Evolutionary conservation across 352 stramenopile species (phyloP).

Genomic region (Pythium aphanidermatum): DNA sequence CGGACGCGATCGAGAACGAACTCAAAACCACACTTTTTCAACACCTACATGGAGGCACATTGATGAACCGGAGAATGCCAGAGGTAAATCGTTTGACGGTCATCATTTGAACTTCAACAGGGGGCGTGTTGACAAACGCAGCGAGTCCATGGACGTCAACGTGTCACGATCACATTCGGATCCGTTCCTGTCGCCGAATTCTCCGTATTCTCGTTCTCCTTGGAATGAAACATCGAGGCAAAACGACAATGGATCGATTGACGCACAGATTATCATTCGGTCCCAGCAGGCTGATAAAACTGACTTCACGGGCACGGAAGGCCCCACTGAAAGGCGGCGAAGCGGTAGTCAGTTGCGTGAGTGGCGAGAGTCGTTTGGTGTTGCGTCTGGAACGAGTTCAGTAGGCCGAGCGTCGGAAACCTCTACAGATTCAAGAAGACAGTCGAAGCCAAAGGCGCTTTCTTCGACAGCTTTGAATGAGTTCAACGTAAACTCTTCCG

Average conservation of each 20-base stretch:
- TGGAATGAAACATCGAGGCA: conserved; percentile 27
- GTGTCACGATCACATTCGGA: conserved; percentile 60
- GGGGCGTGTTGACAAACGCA: conserved; percentile 7
- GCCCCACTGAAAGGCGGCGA: conserved; percentile 12
- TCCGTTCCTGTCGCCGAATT: conserved; percentile 46
- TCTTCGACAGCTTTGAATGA: background rate
- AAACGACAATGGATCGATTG: conserved; percentile 24
- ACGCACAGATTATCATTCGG: conserved; percentile 38
- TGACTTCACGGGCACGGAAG: conserved; percentile 23
- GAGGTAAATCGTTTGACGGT: conserved; percentile 26
- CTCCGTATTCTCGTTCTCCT: conserved; percentile 22
- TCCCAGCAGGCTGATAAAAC: conserved; percentile 38
- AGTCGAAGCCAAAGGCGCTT: background rate
- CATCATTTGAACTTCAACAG: conserved; percentile 1
- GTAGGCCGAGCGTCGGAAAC: background rate
- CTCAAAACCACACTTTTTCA: conserved; percentile 16
- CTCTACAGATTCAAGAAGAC: background rate
- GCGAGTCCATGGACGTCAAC: conserved; percentile 21
- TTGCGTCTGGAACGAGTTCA: background rate
- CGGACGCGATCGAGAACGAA: conserved; percentile 16
- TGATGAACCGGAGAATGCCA: conserved; percentile 10
- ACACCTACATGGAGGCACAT: conserved; percentile 17
- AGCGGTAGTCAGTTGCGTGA: conserved; percentile 26
- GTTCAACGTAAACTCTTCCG: conserved; percentile 8
- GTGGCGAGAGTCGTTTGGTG: conserved; percentile 16